These are phyloP conservation scores for Trichomonas tenax DNA, from an alignment of 208 protist genomes.

Conservation along the genomic window DNA sequence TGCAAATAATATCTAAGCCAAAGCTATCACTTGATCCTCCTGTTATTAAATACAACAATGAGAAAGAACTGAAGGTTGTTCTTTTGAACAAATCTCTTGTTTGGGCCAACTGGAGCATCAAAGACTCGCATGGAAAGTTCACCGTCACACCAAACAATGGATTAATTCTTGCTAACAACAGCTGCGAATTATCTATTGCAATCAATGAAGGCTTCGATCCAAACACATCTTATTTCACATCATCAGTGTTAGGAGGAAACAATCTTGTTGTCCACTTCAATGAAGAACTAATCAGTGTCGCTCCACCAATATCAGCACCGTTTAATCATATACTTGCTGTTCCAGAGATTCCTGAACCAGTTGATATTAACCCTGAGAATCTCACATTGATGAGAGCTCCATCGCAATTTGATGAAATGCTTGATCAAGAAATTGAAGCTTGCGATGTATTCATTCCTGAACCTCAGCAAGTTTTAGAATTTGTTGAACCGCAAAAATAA, in stretches of 20 bases:
- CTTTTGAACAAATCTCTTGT: neutral
- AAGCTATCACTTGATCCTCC: neutral
- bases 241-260: neutral
- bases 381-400: too few relatives aligned
- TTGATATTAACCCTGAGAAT: too few relatives aligned
- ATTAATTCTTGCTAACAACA: neutral
- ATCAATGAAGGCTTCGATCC: neutral
- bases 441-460: too few relatives aligned
- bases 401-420: too few relatives aligned
- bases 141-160: neutral
- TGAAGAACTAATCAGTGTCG: neutral
- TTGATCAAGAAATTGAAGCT: too few relatives aligned
- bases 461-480: too few relatives aligned
- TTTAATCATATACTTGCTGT: too few relatives aligned
- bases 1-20: neutral
- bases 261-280: neutral
- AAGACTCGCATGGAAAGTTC: neutral
- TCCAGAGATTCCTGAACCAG: too few relatives aligned
- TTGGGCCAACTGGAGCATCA: neutral
- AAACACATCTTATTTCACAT: neutral
- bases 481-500: too few relatives aligned
- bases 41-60: neutral
- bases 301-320: neutral
- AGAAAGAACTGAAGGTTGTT: neutral
- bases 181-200: neutral